Base-by-base conservation (phyloP, 257 asterid genomes). In the Gentiana dahurica region DNA sequence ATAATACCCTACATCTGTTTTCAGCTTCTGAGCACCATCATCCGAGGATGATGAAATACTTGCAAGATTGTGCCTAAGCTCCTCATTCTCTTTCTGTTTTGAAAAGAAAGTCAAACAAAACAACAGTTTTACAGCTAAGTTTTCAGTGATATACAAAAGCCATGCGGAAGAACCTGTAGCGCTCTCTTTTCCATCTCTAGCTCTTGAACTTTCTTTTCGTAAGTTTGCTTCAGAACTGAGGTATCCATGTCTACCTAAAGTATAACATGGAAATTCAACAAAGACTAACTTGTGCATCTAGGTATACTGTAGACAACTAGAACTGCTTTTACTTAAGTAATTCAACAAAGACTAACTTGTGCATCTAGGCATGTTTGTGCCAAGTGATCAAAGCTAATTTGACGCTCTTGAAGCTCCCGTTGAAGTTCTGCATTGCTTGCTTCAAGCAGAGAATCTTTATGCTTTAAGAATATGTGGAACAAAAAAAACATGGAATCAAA, bases 201-300 rank as follows among this genome's bases (percentile, higher is more conserved):
- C 33, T 92, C 98, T 4, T 92, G 90, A 60, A 92, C 95, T 71
- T 85, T 92, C 71, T 81, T 92, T 71, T 92, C 98, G 59, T 85
- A 92, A 67, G 85, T 97, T 71, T 80, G 93, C 81, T 83, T 88
- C 36, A 92, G 86, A 68, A 77, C 76, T 65, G 98, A 81, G 49
- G 95, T 81, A 60, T 92, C 98, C 3, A 60, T 67, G 12, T 72
- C 55, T 13, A 78, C 71, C 38, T 36, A 49, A 15, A 47, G 41
- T 33, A 37, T 32, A 12, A 58, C 15, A 33, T 32, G 44, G 1
- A 6, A 6, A 10, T 7, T 12, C 32, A 55, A 62, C 41, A 51
- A 32, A 44, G 6, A 15, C n/a, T 60, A 61, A n/a, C n/a, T n/a
- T n/a, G n/a, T n/a, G n/a, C n/a, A n/a, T n/a, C n/a, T 1, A 10